phyloP scores from a whole-genome alignment of 768 basidiomycete species.

The Hygrocybe punicea region DNA sequence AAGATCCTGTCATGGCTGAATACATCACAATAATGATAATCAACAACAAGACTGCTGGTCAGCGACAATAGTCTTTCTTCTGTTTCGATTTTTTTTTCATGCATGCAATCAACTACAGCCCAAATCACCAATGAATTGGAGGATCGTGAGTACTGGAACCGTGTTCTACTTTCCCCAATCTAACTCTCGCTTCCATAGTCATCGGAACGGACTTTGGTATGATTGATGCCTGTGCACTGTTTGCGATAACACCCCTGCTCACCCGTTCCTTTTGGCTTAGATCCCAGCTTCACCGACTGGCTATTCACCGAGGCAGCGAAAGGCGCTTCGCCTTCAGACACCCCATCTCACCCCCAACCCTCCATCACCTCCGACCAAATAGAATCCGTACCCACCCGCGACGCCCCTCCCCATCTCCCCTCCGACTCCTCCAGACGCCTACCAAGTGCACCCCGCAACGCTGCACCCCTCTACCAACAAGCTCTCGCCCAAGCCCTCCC shows the following conservation, averaged over 20 bases:
- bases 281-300: conserved; percentile 85
- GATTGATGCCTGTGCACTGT: conserved; percentile 15
- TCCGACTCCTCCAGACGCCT: conserved; percentile 47
- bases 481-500: conserved; percentile 56
- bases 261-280: conserved; percentile 37
- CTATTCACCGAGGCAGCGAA: conserved; percentile 77
- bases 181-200: conserved; percentile 38
- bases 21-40: conserved; percentile 95
- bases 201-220: conserved; percentile 83
- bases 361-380: conserved; percentile 30
- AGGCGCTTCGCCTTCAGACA: conserved; percentile 54
- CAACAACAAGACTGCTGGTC: conserved; percentile 81
- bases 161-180: neutral
- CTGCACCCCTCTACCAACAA: conserved; percentile 58
- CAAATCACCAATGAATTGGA: conserved; percentile 87
- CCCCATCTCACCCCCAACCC: conserved; percentile 37
- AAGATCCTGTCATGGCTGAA: conserved; percentile 90
- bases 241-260: neutral
- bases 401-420: conserved; percentile 31
- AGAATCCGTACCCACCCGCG: conserved; percentile 30
- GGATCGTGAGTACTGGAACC: conserved; percentile 53
- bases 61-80: conserved; percentile 23
- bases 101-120: conserved; percentile 40
- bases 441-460: conserved; percentile 49
- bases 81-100: conserved; percentile 8